Base-by-base conservation (phyloP, 2,329 filamentous ascomycete species). In the Fusarium cyanostomum region DNA sequence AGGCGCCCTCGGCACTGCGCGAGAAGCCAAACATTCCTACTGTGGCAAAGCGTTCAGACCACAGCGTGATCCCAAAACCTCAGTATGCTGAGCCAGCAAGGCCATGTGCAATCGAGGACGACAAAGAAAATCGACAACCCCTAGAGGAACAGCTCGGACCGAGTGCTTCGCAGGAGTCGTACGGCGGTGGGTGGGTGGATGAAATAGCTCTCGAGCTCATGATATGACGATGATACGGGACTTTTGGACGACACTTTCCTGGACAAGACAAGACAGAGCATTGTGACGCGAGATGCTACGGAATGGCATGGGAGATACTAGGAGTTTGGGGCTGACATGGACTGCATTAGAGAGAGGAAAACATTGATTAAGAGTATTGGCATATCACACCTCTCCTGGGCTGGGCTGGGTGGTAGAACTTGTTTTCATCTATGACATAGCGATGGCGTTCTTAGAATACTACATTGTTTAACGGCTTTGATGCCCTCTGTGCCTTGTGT, bases 161-260 rank as follows among this genome's bases (percentile, higher is more conserved):
- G n/a, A 68, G 55, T 31, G 71, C 67, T 10, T 78, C 76, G 9
- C 77, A 78, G 52, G 77, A 79, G 65, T 71, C 76, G 1, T 79
- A 78, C 15, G 77, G 76, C 7, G 77, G 77, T 3, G 74, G 69
- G 10, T 78, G 77, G 77, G 62, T 78, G 5, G 77, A 79, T 24
- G 75, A 79, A 15, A 59, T 75, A n/a, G 74, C 71, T 1, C 53
- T 70, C 6, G 75, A 77, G 24, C 44, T 77, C 5, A 69, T 71
- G 64, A 67, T 72, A 49, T 71, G 45, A 63, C 39, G 54, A 59
- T 24, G 28, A 59, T 11, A 56, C 31, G n/a, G 21, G 39, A 45
- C 18, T 39, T 52, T 66, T 65, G 37, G 55, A 48, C 49, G 53
- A 63, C 38, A 28, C 28, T 6, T 31, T 38, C 27, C 8, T 16